Percentiles rank a stretch among this genome's conserved stretches.
These are phyloP conservation scores for Cyclocybe cylindracea DNA, from an alignment of 768 basidiomycete genomes.

Conservation along the genomic window DNA sequence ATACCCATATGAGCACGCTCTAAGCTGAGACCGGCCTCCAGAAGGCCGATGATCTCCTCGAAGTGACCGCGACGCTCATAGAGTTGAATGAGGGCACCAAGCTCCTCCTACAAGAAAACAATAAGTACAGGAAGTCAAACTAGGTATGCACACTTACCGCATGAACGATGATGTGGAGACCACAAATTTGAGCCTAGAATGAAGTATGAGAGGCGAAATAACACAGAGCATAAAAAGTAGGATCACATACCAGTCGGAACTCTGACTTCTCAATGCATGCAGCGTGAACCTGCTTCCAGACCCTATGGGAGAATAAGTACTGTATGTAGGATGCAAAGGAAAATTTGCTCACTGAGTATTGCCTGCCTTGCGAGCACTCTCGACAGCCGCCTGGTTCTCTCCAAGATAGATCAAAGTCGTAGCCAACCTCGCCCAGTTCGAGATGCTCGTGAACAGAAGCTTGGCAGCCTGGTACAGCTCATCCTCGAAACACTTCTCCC, in stretches of 20 bases:
- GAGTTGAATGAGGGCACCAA: slow-evolving; percentile 68
- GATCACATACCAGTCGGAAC: slow-evolving; percentile 73
- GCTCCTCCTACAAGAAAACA: slow-evolving; percentile 61
- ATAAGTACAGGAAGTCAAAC: slow-evolving; percentile 21
- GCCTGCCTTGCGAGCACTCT: slow-evolving; percentile 98
- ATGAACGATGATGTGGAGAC: slow-evolving; percentile 96
- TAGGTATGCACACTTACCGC: slow-evolving; percentile 44
- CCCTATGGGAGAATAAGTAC: slow-evolving; percentile 44
- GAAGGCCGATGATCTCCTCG: slow-evolving; percentile 86
- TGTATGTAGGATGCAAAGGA: background rate
- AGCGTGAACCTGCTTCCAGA: slow-evolving; percentile 99
- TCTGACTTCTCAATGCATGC: slow-evolving; percentile 98
- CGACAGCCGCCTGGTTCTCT: slow-evolving; percentile 97
- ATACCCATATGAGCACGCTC: slow-evolving; percentile 99
- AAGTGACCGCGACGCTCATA: slow-evolving; percentile 94
- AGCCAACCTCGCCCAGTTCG: slow-evolving; percentile 97
- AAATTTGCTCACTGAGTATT: slow-evolving; percentile 82
- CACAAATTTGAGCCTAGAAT: slow-evolving; percentile 91
- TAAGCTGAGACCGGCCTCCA: slow-evolving; percentile 94
- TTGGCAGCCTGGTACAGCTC: slow-evolving; percentile 97
- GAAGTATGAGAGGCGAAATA: slow-evolving; percentile 4
- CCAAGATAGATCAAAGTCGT: slow-evolving; percentile 98
- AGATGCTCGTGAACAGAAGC: slow-evolving; percentile 93
- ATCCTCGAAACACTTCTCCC: slow-evolving; percentile 99
- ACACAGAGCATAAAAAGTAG: background rate